These are phyloP conservation scores for Lycium ferocissimum DNA, from an alignment of 257 asterid genomes.

Conservation along the genomic window DNA sequence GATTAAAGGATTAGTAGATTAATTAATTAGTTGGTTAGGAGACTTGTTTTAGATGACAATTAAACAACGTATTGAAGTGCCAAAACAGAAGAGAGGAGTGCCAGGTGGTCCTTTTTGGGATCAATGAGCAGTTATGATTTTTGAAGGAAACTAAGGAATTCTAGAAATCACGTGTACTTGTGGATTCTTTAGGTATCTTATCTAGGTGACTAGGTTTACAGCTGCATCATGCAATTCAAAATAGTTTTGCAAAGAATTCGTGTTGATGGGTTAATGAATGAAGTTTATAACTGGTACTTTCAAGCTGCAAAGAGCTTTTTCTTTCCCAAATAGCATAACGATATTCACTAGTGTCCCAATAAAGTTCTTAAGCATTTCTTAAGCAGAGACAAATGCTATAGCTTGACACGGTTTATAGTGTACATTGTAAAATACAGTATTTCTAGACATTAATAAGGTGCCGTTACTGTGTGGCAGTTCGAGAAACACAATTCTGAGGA, in stretches of 20 bases:
- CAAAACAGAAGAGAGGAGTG: not conserved
- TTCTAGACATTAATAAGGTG: not conserved
- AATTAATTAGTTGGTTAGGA: not conserved
- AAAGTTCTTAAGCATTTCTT: not conserved
- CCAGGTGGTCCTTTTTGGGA: not conserved
- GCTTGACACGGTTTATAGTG: not conserved
- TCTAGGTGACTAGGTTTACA: not conserved
- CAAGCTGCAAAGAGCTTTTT: not conserved
- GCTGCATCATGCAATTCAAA: not conserved
- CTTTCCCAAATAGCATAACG: not conserved
- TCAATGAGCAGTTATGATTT: not conserved
- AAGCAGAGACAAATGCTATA: not conserved
- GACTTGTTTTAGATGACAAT: not conserved
- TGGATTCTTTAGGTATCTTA: not conserved
- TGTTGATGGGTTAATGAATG: not conserved
- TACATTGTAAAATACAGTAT: not conserved
- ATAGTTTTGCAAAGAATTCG: not conserved
- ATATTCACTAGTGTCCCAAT: not conserved
- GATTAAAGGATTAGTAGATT: not conserved
- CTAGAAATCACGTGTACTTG: not conserved
- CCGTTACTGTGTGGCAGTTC: not conserved
- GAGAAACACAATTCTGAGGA: not conserved
- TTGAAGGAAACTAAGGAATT: slow-evolving; percentile 19
- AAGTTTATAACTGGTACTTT: not conserved
- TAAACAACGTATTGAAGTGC: not conserved